Conservation (phyloP, 305 asterid species). For the Fraxinus baroniana region DNA sequence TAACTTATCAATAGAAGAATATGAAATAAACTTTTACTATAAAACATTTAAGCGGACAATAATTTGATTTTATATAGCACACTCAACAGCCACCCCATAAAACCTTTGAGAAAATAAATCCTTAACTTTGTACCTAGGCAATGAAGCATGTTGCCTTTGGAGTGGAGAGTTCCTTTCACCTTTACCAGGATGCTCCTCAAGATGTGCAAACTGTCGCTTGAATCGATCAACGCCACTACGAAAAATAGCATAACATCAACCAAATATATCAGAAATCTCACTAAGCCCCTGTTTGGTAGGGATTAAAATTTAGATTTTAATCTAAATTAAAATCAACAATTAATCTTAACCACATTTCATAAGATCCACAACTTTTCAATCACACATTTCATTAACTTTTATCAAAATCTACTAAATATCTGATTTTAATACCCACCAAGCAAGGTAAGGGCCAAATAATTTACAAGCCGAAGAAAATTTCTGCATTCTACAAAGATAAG, state of each 20-base stretch:
- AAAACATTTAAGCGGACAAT: not conserved
- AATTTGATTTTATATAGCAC: not conserved
- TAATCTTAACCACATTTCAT: not conserved
- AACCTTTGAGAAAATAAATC: not conserved
- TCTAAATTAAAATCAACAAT: not conserved
- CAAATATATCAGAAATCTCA: conserved; percentile 19
- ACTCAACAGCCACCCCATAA: not conserved
- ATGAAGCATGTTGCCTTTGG: conserved; percentile 79
- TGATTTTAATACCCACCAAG: not conserved
- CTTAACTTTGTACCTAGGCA: conserved; percentile 63
- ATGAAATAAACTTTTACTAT: not conserved
- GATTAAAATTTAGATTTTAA: no score
- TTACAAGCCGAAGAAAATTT: not conserved
- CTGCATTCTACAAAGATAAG: not conserved
- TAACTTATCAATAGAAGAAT: not conserved
- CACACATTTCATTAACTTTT: not conserved
- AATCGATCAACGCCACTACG: conserved; percentile 91
- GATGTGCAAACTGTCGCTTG: conserved; percentile 96
- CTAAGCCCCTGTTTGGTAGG: not conserved
- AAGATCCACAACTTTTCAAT: not conserved
- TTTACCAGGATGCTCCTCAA: conserved; percentile 80
- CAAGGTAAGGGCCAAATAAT: not conserved
- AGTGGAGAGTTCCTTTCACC: conserved; percentile 74
- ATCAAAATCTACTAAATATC: not conserved
- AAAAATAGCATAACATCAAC: not conserved